Evolutionary conservation across 2,329 filamentous ascomycete species (phyloP).

Genomic region (Cladophialophora bantiana): DNA sequence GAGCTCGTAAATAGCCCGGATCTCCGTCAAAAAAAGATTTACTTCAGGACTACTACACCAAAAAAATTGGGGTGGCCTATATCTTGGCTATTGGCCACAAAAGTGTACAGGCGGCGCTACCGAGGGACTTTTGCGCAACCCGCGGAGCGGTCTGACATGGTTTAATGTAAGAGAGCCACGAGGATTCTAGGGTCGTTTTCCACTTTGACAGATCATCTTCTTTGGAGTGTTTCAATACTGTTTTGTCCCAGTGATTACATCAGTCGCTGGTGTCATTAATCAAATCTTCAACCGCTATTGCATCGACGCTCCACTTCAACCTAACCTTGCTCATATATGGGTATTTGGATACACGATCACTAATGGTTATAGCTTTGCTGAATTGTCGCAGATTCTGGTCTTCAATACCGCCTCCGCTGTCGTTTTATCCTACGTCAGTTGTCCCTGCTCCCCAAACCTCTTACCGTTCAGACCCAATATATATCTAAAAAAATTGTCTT

Average conservation of each 20-base stretch:
- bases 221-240: slow-evolving; percentile 85
- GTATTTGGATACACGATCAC: slow-evolving; percentile 43
- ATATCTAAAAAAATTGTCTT: background rate
- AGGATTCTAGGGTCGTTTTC: background rate
- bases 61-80: slow-evolving; percentile 79
- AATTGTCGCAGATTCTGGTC: slow-evolving; percentile 54
- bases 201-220: slow-evolving; percentile 69
- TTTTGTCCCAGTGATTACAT: slow-evolving; percentile 79
- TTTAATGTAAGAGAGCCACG: slow-evolving; percentile 68
- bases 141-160: slow-evolving; percentile 82
- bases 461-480: background rate
- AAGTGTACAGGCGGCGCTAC: slow-evolving; percentile 73
- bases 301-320: slow-evolving; percentile 72
- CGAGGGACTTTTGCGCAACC: slow-evolving; percentile 73
- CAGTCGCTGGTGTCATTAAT: slow-evolving; percentile 75
- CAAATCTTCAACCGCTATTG: slow-evolving; percentile 76
- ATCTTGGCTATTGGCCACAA: slow-evolving; percentile 73
- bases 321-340: slow-evolving; percentile 85
- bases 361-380: background rate
- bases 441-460: background rate
- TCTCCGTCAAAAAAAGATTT: slow-evolving; percentile 80
- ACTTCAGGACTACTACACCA: slow-evolving; percentile 73
- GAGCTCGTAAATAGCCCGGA: slow-evolving; percentile 79
- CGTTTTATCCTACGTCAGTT: slow-evolving; percentile 51
- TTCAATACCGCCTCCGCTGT: slow-evolving; percentile 76